phyloP scores from a whole-genome alignment of 208 protist genomes.

The Trypanosoma brucei region DNA sequence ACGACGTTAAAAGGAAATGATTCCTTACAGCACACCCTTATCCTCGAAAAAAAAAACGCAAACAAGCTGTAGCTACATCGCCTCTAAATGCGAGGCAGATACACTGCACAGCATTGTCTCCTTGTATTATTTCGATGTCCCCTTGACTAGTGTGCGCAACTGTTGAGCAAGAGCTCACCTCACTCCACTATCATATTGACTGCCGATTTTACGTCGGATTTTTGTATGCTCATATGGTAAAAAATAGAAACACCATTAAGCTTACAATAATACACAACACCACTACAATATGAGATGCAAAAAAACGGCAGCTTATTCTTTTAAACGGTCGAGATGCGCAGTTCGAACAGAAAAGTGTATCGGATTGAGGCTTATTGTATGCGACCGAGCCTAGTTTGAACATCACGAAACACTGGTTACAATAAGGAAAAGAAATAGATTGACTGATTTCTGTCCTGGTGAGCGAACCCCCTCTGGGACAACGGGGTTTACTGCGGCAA shows the following conservation, averaged over 20 bases:
- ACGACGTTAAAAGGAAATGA: no score
- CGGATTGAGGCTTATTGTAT: conserved; percentile 11
- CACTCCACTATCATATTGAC: no score
- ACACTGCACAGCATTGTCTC: no score
- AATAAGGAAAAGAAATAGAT: conserved; percentile 22
- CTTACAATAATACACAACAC: conserved; percentile 23
- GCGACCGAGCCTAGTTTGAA: conserved; percentile 24
- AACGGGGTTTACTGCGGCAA: conserved; percentile 49
- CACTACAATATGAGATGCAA: conserved; percentile 61
- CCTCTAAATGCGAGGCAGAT: no score
- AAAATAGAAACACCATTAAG: not conserved
- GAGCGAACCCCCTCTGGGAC: conserved; percentile 22
- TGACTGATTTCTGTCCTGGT: conserved; percentile 8
- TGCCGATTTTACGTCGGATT: no score
- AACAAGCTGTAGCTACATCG: no score
- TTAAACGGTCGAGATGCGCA: conserved; percentile 75
- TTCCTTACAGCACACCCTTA: no score
- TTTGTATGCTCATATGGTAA: not conserved
- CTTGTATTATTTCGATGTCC: no score
- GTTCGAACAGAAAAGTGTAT: conserved; percentile 42
- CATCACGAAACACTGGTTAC: conserved; percentile 35
- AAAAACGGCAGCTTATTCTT: conserved; percentile 40
- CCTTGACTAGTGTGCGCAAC: no score
- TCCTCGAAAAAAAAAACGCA: no score
- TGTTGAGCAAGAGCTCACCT: no score